phyloP scores from a whole-genome alignment of 257 asterid genomes.

The Nicotiana benthamiana region DNA sequence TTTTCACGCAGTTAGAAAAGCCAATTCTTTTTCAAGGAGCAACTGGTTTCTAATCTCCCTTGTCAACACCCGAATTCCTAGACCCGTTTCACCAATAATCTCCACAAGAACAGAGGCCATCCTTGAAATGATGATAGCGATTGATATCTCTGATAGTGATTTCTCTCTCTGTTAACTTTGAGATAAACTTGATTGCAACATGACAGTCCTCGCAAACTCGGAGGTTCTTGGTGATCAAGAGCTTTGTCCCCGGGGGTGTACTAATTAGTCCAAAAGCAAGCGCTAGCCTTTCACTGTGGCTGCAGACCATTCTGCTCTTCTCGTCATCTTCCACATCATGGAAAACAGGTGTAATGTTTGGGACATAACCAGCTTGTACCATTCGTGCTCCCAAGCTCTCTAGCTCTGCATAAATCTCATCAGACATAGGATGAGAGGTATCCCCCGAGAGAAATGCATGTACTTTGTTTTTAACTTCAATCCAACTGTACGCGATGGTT shows the following conservation, averaged over 20 bases:
- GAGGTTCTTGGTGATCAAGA: slow-evolving; percentile 45
- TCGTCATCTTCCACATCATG: slow-evolving; percentile 61
- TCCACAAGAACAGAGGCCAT: slow-evolving; percentile 46
- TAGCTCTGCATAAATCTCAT: slow-evolving; percentile 39
- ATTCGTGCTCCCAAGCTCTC: slow-evolving; percentile 33
- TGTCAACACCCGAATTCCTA: neutral
- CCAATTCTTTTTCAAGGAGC: neutral
- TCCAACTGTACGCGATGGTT: slow-evolving; percentile 52
- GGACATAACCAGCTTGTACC: slow-evolving; percentile 43
- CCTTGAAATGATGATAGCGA: slow-evolving; percentile 56
- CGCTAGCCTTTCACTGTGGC: slow-evolving; percentile 62
- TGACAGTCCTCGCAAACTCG: slow-evolving; percentile 67
- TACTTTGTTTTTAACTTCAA: slow-evolving; percentile 40
- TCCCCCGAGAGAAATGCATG: slow-evolving; percentile 59
- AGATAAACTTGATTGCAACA: slow-evolving; percentile 42
- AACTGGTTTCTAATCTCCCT: neutral
- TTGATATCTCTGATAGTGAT: slow-evolving; percentile 53
- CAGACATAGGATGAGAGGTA: slow-evolving; percentile 46
- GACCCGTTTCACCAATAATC: slow-evolving; percentile 43
- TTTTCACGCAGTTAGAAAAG: neutral
- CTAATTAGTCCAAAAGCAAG: slow-evolving; percentile 53
- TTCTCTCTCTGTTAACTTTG: slow-evolving; percentile 40
- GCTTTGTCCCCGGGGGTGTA: slow-evolving; percentile 45
- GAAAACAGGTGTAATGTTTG: slow-evolving; percentile 41
- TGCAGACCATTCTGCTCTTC: slow-evolving; percentile 34